Base-by-base conservation (phyloP, 2,329 filamentous ascomycete species). In the Alternaria sp. region DNA sequence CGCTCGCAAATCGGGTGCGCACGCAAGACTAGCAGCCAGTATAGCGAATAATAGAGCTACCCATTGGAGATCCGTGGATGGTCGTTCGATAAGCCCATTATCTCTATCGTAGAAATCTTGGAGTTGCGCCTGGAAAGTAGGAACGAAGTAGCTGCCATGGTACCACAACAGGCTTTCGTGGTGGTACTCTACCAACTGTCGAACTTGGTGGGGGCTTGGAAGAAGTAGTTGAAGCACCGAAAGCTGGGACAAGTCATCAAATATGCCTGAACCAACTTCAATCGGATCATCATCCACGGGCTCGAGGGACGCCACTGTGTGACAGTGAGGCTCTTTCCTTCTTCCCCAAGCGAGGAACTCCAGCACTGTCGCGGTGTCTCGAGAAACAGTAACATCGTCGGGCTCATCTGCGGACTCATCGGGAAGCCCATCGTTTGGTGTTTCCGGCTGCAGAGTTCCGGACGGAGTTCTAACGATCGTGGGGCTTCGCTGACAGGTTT, bases 341-440 rank as follows among this genome's bases (percentile, higher is more conserved):
- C 82, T 78, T 6, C 83, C 83, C 83, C 83, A 84, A 1, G 82
- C 82, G 4, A 84, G 49, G 15, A 84, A 84, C 55, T 85, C 83
- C 1, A 84, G 75, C 2, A 84, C 82, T 2, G 82, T 82, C 2
- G 81, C 82, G 1, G 82, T 82, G 71, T 82, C 81, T 70, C 76
- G 80, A 60, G 73, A 50, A 26, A 28, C 47, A 18, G 47, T 2
- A n/a, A 26, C 11, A 6, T 20, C 25, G 47, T 21, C 8, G 8
- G 15, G 37, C 37, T 41, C 37, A 41, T 41, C 37, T 41, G 37
- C 37, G 37, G 37, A 41, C 37, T 41, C 37, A 41, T 41, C 37
- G 4, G 37, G 15, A 41, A 18, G 37, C 37, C 37, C 3, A 41
- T 41, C 37, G 37, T 18, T 41, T 41, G n/a, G 47, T 20, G 47